These are phyloP conservation scores for Syncephalis plumigaleata DNA, from an alignment of 371 early-diverging fungal species.

Conservation along the genomic window DNA sequence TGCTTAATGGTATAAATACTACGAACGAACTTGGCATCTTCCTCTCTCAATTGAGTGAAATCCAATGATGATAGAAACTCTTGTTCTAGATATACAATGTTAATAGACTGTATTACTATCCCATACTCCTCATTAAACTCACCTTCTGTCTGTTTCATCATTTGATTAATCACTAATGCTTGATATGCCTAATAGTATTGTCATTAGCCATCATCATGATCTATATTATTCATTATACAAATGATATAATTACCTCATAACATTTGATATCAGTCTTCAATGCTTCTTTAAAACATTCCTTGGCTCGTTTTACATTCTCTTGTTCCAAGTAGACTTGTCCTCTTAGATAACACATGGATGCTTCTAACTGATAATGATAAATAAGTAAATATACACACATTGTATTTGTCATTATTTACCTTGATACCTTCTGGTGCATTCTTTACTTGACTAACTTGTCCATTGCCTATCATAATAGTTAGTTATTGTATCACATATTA, in stretches of 20 bases:
- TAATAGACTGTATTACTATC: neutral
- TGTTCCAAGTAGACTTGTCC: conserved; percentile 34
- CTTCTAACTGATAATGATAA: conserved; percentile 24
- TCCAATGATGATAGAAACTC: conserved; percentile 30
- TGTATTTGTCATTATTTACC: conserved; percentile 5
- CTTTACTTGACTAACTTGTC: conserved; percentile 2
- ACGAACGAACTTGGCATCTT: conserved; percentile 35
- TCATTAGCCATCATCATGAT: neutral
- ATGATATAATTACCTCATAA: conserved; percentile 22
- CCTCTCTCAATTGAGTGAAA: conserved; percentile 26
- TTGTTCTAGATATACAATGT: conserved; percentile 20
- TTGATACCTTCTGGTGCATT: conserved; percentile 16
- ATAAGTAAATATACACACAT: neutral
- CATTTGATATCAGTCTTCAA: conserved; percentile 43
- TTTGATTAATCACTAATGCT: conserved; percentile 28
- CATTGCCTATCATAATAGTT: neutral
- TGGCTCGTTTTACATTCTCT: conserved; percentile 28
- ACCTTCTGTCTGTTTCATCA: conserved; percentile 46
- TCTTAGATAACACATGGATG: conserved; percentile 41
- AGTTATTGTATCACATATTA: neutral
- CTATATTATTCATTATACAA: neutral
- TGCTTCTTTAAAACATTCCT: conserved; percentile 42
- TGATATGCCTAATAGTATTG: conserved; percentile 27
- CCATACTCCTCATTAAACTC: neutral
- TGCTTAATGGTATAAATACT: conserved; percentile 33